phyloP scores from a whole-genome alignment of 371 early-diverging fungal genomes.

The Lichtheimia ramosa region DNA sequence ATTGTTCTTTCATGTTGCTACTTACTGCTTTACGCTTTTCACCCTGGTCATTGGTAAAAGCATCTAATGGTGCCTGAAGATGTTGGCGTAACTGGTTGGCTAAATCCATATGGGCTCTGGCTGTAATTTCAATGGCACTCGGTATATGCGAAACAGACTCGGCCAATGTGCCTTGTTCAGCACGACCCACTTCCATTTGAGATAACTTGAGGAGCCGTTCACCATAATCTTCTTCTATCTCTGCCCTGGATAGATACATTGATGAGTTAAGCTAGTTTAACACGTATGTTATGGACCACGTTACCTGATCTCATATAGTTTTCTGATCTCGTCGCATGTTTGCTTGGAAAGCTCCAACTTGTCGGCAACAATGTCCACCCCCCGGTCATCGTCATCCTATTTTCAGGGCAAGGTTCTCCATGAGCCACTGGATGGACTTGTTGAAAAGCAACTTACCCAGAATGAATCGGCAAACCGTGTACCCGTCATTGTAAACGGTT shows the following conservation, averaged over 20 bases:
- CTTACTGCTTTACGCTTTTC: conserved; percentile 21
- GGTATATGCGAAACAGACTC: conserved; percentile 27
- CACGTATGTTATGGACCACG: neutral
- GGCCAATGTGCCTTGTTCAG: conserved; percentile 26
- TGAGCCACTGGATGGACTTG: neutral
- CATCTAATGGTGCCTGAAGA: conserved; percentile 19
- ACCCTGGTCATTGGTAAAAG: conserved; percentile 21
- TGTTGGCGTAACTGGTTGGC: conserved; percentile 27
- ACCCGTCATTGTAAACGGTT: neutral
- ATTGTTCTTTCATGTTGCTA: neutral
- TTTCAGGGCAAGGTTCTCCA: neutral
- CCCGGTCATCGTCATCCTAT: conserved; percentile 19
- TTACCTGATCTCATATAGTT: conserved; percentile 24
- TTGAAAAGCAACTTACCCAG: conserved; percentile 7
- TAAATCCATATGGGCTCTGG: conserved; percentile 28
- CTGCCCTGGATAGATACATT: conserved; percentile 13
- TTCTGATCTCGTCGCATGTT: conserved; percentile 24
- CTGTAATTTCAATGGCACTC: conserved; percentile 27
- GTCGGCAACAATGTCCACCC: conserved; percentile 11
- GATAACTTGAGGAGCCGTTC: conserved; percentile 24
- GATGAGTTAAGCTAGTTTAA: neutral
- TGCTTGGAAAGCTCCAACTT: conserved; percentile 18
- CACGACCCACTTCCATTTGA: conserved; percentile 20
- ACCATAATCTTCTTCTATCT: conserved; percentile 32
- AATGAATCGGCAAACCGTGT: conserved; percentile 16